Evolutionary conservation across 2,329 filamentous ascomycete species (phyloP), one percentile per base, ranked within the genome.

Genomic region (Talaromyces islandicus): DNA sequence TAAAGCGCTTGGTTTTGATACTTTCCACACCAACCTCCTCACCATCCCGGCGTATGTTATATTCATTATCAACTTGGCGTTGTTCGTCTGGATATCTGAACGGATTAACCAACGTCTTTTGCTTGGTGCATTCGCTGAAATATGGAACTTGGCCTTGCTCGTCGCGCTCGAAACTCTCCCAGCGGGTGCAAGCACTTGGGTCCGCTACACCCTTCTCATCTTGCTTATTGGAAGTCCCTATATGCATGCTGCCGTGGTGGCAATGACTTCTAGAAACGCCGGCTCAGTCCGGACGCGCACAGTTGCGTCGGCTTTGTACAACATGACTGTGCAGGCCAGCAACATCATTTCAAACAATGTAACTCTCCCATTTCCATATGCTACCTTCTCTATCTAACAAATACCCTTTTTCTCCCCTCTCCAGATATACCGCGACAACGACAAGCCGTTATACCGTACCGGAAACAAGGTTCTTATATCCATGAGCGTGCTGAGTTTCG

Each of bases 11-110:
- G 84, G 78, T 12, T 87, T 86, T 72, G 73, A 72, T 54, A 84
- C 83, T 1, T 83, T 88, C 67, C 73, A 84, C 32, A 82, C 81
- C 29, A 89, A 88, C 64, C 75, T 89, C 62, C 78, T 89, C 24
- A 84, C 84, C 0, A 86, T 88, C 14, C 84, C 84, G 0, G 80
- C 83, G 0, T 82, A 81, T 17, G 77, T 76, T 0, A 70, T 86
- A 1, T 84, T 85, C 67, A 85, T 86, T 62, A 59, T 84, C 54
- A 83, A 83, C 51, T 80, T 86, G 71, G 68, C 86, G 17, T 68
- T 75, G 1, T 77, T 83, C 61, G 82, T 84, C 0, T 83, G 77
- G 71, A 75, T 81, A 52, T 83, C 81, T 6, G 82, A 85, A 59
- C 76, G 79, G 60, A 82, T 84, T 63, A 80, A 84, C 62, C 78